phyloP scores from a whole-genome alignment of 257 asterid species.

The Solanum okadae region DNA sequence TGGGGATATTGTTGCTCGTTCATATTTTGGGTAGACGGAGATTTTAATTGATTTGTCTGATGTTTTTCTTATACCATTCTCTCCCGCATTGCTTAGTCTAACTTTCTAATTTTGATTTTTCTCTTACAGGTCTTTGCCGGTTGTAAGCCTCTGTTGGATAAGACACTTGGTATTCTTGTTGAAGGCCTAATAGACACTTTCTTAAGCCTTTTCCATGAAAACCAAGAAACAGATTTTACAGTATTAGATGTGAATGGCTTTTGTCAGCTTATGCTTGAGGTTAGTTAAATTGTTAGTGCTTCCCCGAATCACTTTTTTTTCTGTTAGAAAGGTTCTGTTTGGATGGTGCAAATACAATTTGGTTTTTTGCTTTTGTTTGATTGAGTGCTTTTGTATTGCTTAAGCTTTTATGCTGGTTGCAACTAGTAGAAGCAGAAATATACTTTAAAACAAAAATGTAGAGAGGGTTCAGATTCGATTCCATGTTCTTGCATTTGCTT shows the following conservation, averaged over 20 bases:
- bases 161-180: conserved; percentile 87
- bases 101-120: conserved; percentile 1
- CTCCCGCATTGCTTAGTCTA: background rate
- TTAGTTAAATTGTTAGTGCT: conserved; percentile 11
- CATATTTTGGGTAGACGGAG: background rate
- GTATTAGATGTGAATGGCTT: conserved; percentile 87
- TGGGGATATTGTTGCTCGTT: background rate
- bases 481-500: background rate
- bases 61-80: background rate
- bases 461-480: background rate
- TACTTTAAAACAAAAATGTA: background rate
- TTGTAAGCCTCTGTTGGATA: conserved; percentile 87
- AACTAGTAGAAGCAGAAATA: background rate
- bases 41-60: background rate
- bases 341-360: background rate
- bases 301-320: background rate
- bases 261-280: conserved; percentile 98
- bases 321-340: background rate
- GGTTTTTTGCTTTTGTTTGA: background rate
- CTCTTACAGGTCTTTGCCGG: conserved; percentile 78
- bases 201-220: conserved; percentile 76
- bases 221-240: conserved; percentile 48
- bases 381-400: background rate
- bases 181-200: conserved; percentile 91
- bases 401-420: background rate